These are phyloP conservation scores for Paragyromitra xinjiangensis DNA, from an alignment of 495 filamentous ascomycete genomes.

Conservation along the genomic window DNA sequence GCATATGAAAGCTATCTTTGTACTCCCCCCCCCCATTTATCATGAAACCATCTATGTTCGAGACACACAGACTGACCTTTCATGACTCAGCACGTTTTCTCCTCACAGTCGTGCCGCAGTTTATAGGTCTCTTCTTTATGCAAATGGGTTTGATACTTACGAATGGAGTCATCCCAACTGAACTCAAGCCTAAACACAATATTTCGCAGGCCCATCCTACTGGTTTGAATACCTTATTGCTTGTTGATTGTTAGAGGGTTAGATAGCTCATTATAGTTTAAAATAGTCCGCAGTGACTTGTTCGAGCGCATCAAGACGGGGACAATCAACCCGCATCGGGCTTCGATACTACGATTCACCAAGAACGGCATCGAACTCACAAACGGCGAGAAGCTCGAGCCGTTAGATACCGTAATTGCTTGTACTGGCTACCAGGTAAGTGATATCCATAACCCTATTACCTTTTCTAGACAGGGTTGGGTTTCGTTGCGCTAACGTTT, in stretches of 20 bases:
- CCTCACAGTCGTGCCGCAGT: conserved; percentile 20
- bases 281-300: conserved; percentile 38
- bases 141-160: conserved; percentile 3
- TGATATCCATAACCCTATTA: neutral
- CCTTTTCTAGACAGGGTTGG: neutral
- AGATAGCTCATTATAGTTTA: conserved; percentile 1
- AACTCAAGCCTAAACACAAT: conserved; percentile 40
- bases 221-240: neutral
- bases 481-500: conserved; percentile 7
- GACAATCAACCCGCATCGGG: conserved; percentile 36
- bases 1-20: conserved; percentile 35
- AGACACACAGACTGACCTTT: neutral
- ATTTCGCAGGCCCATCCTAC: conserved; percentile 40
- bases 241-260: neutral
- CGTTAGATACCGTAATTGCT: conserved; percentile 37
- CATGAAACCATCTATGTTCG: neutral
- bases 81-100: conserved; percentile 23
- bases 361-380: conserved; percentile 47
- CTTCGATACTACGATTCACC: conserved; percentile 45
- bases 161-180: conserved; percentile 34
- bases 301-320: conserved; percentile 44
- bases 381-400: conserved; percentile 45
- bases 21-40: neutral
- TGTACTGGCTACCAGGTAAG: conserved; percentile 43
- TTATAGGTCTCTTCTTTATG: conserved; percentile 6